Evolutionary conservation across 2,329 filamentous ascomycete species (phyloP), one percentile per base, ranked within the genome.

Genomic region (Chaetothyriales sp.): DNA sequence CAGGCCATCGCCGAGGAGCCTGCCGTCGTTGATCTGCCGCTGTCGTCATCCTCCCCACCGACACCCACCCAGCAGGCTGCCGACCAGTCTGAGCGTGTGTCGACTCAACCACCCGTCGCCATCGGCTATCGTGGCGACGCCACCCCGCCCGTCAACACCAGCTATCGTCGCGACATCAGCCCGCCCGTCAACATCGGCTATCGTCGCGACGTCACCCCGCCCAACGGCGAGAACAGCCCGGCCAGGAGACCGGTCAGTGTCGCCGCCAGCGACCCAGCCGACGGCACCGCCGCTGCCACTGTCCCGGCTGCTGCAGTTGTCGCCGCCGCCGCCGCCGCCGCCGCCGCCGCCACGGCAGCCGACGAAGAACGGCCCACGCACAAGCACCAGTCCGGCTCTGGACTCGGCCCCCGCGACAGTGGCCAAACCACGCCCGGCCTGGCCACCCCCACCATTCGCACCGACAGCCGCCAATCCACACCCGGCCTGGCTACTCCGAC

Each of bases 201-300:
- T 63, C 73, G 77, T 49, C 73, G 77, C 46, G 76, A 78, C 60
- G 62, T 82, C 49, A 77, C 76, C 52, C 74, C 78, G 37, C 80
- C 81, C 3, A 77, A 73, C 54, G 71, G 73, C 18, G 74, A 73
- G 44, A 80, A 80, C 46, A 82, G 78, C 52, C 80, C 80, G 29
- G 80, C 78, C n/a, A 75, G 76, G 47, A 76, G 72, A 29, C 78
- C 80, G 3, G 69, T 71, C 19, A 61, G 83, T 33, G 72, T 72
- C 45, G 67, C 13, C 63, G 69, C 4, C 63, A 67, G 40, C 69
- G 67, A 53, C 62, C 68, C 18, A 40, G 33, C 15, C 8, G 46
- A 47, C 46, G 9, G 19, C 20, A 46, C 19, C 10, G 44, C 3
- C 19, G 19, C 44, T 46, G 44, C 19, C 18, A 15, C 18, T 46